A percentile compares a stretch with the other conserved stretches of the same genome.
phyloP scores from a whole-genome alignment of 306 rosid genomes.

The Elaeagnus macrophylla region DNA sequence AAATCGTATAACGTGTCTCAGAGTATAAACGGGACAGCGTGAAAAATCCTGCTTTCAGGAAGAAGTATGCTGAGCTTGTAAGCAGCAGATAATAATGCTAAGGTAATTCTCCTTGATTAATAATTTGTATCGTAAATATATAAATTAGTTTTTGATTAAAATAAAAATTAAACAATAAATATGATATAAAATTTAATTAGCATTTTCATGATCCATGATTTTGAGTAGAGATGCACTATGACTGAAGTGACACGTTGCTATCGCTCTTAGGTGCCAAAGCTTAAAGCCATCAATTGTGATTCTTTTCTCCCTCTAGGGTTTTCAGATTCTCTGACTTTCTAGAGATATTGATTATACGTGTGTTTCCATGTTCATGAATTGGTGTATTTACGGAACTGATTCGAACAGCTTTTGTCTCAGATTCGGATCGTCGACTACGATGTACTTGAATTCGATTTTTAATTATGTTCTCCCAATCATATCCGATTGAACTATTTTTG shows the following conservation, averaged over 20 bases:
- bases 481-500: slow-evolving; percentile 23
- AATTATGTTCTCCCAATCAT: slow-evolving; percentile 3
- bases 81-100: slow-evolving; percentile 7
- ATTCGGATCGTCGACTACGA: slow-evolving; percentile 25
- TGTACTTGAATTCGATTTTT: neutral
- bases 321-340: slow-evolving; percentile 29
- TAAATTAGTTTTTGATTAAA: too few relatives aligned
- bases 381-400: slow-evolving; percentile 1
- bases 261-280: slow-evolving; percentile 22
- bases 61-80: neutral
- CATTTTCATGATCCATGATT: neutral
- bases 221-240: slow-evolving; percentile 13
- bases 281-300: neutral
- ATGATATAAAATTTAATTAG: too few relatives aligned
- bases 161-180: too few relatives aligned
- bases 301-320: slow-evolving; percentile 15
- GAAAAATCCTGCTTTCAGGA: neutral
- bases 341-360: neutral
- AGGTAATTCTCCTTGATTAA: too few relatives aligned
- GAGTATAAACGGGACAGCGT: neutral
- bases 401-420: slow-evolving; percentile 8
- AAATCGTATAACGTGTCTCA: too few relatives aligned
- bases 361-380: neutral
- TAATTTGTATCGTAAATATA: too few relatives aligned
- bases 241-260: slow-evolving; percentile 39